phyloP scores from a whole-genome alignment of 768 basidiomycete species.

The Kwoniella shandongensis region DNA sequence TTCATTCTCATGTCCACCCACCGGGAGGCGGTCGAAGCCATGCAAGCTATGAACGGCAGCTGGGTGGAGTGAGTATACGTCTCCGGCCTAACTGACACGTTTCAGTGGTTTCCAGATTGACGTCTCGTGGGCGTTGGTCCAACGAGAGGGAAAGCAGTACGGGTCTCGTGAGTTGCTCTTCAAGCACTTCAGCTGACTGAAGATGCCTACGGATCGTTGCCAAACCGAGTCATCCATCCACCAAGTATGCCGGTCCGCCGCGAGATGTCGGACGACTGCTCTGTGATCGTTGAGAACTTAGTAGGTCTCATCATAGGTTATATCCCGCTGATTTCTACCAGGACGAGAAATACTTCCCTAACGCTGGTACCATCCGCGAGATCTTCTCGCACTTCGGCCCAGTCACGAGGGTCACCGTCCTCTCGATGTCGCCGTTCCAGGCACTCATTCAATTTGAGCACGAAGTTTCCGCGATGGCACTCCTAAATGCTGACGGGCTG shows the following conservation, averaged over 20 bases:
- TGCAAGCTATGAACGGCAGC: conserved; percentile 27
- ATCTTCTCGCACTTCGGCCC: conserved; percentile 39
- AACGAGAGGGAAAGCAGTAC: conserved; percentile 33
- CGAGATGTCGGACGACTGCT: conserved; percentile 19
- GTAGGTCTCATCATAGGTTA: conserved; percentile 17
- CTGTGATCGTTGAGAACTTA: conserved; percentile 40
- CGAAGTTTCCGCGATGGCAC: conserved; percentile 26
- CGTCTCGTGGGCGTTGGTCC: conserved; percentile 45
- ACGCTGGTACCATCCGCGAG: conserved; percentile 25
- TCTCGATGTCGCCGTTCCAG: conserved; percentile 16
- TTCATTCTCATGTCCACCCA: conserved; percentile 46
- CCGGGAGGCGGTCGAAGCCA: conserved; percentile 30
- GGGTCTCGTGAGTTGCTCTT: conserved; percentile 19
- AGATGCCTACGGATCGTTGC: conserved; percentile 24
- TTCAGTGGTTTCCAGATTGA: conserved; percentile 39
- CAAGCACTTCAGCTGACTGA: neutral
- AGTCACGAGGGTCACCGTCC: conserved; percentile 26
- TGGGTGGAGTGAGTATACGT: conserved; percentile 33
- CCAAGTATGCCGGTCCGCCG: conserved; percentile 23
- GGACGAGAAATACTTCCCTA: conserved; percentile 33
- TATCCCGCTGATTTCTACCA: conserved; percentile 13
- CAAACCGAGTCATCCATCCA: conserved; percentile 41
- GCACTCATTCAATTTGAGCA: conserved; percentile 39
- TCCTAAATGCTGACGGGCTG: conserved; percentile 32
- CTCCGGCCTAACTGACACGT: neutral